Percentiles rank a stretch among this genome's conserved stretches.
Conservation (phyloP, 805 yeast species). For the Saccharomycopsis fermentans region DNA sequence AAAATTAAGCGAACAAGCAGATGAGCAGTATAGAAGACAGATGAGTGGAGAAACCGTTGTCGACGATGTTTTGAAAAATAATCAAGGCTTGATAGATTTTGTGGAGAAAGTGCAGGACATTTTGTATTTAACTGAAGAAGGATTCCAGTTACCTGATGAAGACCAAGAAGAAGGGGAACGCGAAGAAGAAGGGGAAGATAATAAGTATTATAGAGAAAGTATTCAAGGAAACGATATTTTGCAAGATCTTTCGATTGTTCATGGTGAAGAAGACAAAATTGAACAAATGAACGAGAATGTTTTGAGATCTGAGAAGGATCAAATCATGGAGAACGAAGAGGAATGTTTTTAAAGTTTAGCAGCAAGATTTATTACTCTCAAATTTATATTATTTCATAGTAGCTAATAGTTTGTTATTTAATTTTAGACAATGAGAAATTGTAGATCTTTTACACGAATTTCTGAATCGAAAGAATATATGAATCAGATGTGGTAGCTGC, state of each 20-base stretch:
- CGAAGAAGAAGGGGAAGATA: slow-evolving; percentile 6
- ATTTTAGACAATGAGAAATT: too few species aligned
- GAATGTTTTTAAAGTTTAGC: neutral
- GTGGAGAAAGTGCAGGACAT: slow-evolving; percentile 62
- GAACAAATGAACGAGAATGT: neutral
- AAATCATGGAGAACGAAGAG: neutral
- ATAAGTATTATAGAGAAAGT: neutral
- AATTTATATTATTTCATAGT: too few species aligned
- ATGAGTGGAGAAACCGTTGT: slow-evolving; percentile 8
- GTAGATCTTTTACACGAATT: too few species aligned
- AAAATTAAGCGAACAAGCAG: slow-evolving; percentile 34
- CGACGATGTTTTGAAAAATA: slow-evolving; percentile 10
- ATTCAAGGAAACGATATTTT: neutral
- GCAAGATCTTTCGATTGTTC: neutral
- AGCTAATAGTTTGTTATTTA: too few species aligned
- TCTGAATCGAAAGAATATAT: too few species aligned
- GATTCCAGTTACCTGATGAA: slow-evolving; percentile 56
- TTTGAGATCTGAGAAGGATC: neutral
- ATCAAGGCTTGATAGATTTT: slow-evolving; percentile 29
- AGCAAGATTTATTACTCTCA: too few species aligned
- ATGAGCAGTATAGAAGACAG: slow-evolving; percentile 25
- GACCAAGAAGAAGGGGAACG: slow-evolving; percentile 21
- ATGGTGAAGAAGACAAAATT: neutral
- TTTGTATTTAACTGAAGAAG: slow-evolving; percentile 73
- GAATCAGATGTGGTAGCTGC: too few species aligned